Evolutionary conservation across 345 rosid species (phyloP).

Genomic region (Barbarea vulgaris): DNA sequence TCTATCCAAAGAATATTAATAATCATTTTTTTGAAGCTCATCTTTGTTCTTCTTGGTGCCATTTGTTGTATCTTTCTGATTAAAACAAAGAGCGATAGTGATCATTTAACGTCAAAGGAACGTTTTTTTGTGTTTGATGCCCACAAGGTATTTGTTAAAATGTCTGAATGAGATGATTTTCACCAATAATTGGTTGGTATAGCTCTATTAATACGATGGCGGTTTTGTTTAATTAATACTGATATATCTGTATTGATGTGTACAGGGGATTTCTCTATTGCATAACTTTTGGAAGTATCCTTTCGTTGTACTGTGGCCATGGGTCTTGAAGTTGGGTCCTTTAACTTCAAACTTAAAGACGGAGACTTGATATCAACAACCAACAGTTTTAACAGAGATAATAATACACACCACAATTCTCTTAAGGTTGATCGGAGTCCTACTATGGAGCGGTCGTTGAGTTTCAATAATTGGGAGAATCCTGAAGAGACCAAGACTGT

Average conservation of each 20-base stretch:
- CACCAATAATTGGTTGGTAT: slow-evolving; percentile 24
- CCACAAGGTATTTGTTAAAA: slow-evolving; percentile 29
- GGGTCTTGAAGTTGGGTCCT: slow-evolving; percentile 47
- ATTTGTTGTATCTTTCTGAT: slow-evolving; percentile 12
- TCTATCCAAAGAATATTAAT: neutral
- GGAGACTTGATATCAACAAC: slow-evolving; percentile 39
- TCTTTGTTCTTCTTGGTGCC: neutral
- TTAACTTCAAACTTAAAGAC: slow-evolving; percentile 38
- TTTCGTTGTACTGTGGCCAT: slow-evolving; percentile 30
- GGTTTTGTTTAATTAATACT: slow-evolving; percentile 6
- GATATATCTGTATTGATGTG: slow-evolving; percentile 28
- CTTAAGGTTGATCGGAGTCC: slow-evolving; percentile 20
- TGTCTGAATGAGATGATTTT: neutral
- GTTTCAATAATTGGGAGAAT: slow-evolving; percentile 55
- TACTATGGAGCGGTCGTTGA: slow-evolving; percentile 43
- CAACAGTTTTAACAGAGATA: slow-evolving; percentile 47
- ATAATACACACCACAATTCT: slow-evolving; percentile 24
- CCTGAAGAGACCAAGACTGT: slow-evolving; percentile 32
- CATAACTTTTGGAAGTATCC: slow-evolving; percentile 25
- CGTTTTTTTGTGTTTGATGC: slow-evolving; percentile 9
- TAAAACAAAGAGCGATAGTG: neutral
- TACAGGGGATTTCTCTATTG: slow-evolving; percentile 31
- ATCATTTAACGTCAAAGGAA: neutral
- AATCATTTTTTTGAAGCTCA: neutral
- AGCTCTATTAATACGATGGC: slow-evolving; percentile 7